phyloP scores from a whole-genome alignment of 1,284 basidiomycete genomes.

The Taiwanofungus camphoratus region DNA sequence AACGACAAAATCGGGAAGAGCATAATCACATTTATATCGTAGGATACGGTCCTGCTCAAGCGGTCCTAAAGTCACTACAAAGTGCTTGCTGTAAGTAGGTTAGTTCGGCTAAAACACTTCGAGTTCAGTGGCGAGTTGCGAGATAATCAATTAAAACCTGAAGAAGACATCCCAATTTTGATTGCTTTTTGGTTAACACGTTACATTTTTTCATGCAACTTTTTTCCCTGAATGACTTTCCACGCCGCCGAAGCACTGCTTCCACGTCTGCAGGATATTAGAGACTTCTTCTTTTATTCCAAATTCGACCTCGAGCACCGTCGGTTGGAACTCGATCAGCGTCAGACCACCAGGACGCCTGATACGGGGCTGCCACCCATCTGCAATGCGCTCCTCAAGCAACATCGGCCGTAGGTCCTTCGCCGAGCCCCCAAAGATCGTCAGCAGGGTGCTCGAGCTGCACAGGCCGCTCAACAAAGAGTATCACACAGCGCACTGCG shows the following conservation, averaged over 20 bases:
- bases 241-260: background rate
- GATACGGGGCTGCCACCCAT: conserved; percentile 63
- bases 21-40: too few species aligned
- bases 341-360: conserved; percentile 54
- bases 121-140: too few species aligned
- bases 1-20: too few species aligned
- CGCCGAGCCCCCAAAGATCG: conserved; percentile 58
- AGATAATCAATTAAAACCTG: too few species aligned
- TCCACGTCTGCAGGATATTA: background rate
- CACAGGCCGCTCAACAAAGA: background rate
- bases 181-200: too few species aligned
- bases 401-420: conserved; percentile 51
- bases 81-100: too few species aligned
- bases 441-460: conserved; percentile 52
- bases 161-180: too few species aligned
- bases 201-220: background rate
- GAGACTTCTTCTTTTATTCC: conserved; percentile 31
- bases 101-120: too few species aligned
- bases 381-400: conserved; percentile 59
- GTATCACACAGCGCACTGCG: background rate
- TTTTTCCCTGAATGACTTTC: background rate
- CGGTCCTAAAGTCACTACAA: too few species aligned
- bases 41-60: too few species aligned
- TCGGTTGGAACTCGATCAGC: conserved; percentile 48
- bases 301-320: conserved; percentile 49